Conservation (phyloP, 2,329 filamentous ascomycete species). For the Esteya vermicola region DNA sequence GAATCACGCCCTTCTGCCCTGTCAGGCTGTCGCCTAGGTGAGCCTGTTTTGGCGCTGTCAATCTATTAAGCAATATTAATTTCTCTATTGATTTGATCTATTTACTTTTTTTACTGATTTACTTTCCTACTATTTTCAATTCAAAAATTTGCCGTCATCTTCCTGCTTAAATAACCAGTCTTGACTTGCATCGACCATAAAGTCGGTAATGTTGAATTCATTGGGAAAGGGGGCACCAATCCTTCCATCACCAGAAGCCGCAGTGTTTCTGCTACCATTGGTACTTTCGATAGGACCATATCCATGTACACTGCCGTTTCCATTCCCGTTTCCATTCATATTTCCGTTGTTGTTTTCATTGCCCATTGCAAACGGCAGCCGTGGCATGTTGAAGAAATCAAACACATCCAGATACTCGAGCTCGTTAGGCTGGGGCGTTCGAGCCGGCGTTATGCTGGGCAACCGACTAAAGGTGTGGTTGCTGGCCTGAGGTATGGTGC, state of each 20-base stretch:
- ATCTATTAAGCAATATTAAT: no score
- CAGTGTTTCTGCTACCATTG: not conserved
- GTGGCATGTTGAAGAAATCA: conserved; percentile 85
- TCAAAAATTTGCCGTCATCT: conserved; percentile 14
- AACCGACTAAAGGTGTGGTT: conserved; percentile 25
- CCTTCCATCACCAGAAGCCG: not conserved
- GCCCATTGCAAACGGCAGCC: conserved; percentile 50
- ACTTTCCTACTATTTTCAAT: no score
- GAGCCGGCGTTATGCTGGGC: conserved; percentile 42
- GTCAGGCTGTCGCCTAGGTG: no score
- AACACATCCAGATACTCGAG: conserved; percentile 87
- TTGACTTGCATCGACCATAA: conserved; percentile 58
- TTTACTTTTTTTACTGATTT: no score
- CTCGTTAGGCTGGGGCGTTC: conserved; percentile 65
- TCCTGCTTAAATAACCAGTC: conserved; percentile 59
- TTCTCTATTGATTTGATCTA: no score
- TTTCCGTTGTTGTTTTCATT: conserved; percentile 20
- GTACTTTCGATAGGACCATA: conserved; percentile 1
- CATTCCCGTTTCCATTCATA: conserved; percentile 6
- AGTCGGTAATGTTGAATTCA: conserved; percentile 67
- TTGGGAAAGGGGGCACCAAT: conserved; percentile 24
- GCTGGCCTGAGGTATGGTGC: not conserved
- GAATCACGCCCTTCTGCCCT: no score
- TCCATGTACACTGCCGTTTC: conserved; percentile 2
- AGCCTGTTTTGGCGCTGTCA: no score